Percentiles rank a stretch among this genome's conserved stretches.
phyloP scores from a whole-genome alignment of 371 early-diverging fungal genomes.

The Umbelopsis sp. region DNA sequence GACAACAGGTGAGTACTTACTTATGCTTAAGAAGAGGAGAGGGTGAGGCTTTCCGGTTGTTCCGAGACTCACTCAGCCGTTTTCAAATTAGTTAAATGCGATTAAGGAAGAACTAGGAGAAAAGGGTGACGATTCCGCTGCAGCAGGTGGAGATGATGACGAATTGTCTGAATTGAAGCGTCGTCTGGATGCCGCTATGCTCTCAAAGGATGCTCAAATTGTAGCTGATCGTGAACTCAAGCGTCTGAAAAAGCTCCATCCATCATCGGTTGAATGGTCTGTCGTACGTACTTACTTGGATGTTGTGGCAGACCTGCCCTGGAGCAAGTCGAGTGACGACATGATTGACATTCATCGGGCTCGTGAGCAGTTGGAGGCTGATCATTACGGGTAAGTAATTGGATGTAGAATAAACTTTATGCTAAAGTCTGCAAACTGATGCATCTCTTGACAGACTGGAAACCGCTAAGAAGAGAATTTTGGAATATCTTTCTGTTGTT shows the following conservation, averaged over 20 bases:
- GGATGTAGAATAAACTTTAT: not conserved
- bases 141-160: conserved; percentile 49
- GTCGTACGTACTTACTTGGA: conserved; percentile 79
- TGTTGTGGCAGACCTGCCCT: conserved; percentile 78
- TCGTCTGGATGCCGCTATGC: conserved; percentile 56
- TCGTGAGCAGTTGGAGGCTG: conserved; percentile 66
- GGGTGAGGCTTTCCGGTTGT: not conserved
- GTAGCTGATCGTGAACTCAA: conserved; percentile 71
- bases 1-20: conserved; percentile 65
- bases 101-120: conserved; percentile 78
- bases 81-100: conserved; percentile 56
- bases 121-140: conserved; percentile 20
- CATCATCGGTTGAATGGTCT: conserved; percentile 78
- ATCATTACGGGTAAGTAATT: conserved; percentile 71
- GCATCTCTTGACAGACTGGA: conserved; percentile 44
- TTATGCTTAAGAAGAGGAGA: no score
- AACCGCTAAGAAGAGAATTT: conserved; percentile 77
- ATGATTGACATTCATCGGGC: conserved; percentile 69
- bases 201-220: conserved; percentile 68
- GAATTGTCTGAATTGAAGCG: conserved; percentile 63
- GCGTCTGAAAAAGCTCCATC: conserved; percentile 72
- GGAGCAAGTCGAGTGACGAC: conserved; percentile 61
- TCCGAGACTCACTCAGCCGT: not conserved
- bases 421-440: not conserved
- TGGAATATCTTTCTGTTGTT: conserved; percentile 80